Conservation (phyloP, 1,284 basidiomycete species). For the Tilletia caries region DNA sequence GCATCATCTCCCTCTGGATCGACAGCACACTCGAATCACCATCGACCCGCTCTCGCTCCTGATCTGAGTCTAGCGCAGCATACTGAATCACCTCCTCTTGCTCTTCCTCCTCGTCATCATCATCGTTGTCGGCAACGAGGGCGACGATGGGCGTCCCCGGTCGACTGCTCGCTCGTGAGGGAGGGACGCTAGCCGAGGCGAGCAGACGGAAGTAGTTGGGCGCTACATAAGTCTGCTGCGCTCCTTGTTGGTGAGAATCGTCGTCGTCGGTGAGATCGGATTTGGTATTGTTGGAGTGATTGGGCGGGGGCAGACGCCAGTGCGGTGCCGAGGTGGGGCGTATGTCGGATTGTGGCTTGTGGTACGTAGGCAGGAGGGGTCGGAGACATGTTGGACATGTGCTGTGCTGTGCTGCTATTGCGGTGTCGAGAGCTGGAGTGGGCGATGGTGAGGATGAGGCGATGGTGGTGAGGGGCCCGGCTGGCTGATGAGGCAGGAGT, state of each 20-base stretch:
- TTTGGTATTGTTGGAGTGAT: too few species aligned
- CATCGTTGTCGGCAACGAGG: neutral
- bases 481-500: constrained; percentile 4
- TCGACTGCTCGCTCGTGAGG: neutral
- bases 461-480: constrained; percentile 4
- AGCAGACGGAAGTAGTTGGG: constrained; percentile 45
- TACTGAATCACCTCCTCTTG: neutral
- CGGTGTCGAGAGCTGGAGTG: neutral
- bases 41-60: too few species aligned
- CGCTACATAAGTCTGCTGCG: constrained; percentile 23
- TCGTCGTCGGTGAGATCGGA: too few species aligned
- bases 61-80: too few species aligned
- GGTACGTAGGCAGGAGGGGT: constrained; percentile 14
- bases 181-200: constrained; percentile 22
- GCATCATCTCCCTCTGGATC: too few species aligned
- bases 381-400: constrained; percentile 31
- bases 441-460: neutral
- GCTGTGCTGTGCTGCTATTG: too few species aligned
- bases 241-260: constrained; percentile 9
- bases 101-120: too few species aligned
- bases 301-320: too few species aligned
- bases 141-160: constrained; percentile 6
- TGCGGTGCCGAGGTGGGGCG: too few species aligned
- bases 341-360: too few species aligned
- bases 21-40: too few species aligned